These are phyloP conservation scores for Chytriomyces sp. DNA, from an alignment of 192 early-diverging fungal genomes.

Conservation along the genomic window DNA sequence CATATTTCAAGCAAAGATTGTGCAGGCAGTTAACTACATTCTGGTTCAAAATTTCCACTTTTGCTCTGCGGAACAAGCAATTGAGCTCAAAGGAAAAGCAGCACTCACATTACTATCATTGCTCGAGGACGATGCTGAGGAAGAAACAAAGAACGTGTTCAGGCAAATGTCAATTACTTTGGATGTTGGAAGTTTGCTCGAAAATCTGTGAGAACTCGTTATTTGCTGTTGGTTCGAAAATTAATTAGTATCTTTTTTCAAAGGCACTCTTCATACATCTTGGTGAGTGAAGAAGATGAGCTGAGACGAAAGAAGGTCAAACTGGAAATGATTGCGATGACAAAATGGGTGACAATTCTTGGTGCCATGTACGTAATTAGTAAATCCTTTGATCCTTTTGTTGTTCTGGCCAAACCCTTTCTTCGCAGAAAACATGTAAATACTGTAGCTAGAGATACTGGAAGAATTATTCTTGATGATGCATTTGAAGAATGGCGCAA, in stretches of 20 bases:
- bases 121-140: slow-evolving; percentile 39
- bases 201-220: slow-evolving; percentile 31
- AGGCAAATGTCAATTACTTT: slow-evolving; percentile 31
- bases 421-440: not conserved
- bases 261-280: slow-evolving; percentile 2
- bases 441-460: not conserved
- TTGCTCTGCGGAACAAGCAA: not conserved
- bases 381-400: too few relatives aligned
- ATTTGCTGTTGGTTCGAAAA: not conserved
- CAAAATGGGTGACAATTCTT: slow-evolving; percentile 6
- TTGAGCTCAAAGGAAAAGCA: slow-evolving; percentile 33
- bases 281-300: slow-evolving; percentile 7
- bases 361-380: not conserved
- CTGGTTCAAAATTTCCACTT: not conserved
- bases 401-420: too few relatives aligned
- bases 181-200: slow-evolving; percentile 18
- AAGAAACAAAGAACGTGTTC: slow-evolving; percentile 26
- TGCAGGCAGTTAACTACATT: slow-evolving; percentile 35
- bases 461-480: not conserved
- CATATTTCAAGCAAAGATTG: slow-evolving; percentile 43
- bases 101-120: slow-evolving; percentile 35
- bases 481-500: not conserved
- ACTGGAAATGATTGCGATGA: slow-evolving; percentile 16
- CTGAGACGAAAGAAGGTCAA: not conserved
- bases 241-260: not conserved